Base-by-base conservation (phyloP, 2,329 filamentous ascomycete species). In the Penicillium capsulatum region DNA sequence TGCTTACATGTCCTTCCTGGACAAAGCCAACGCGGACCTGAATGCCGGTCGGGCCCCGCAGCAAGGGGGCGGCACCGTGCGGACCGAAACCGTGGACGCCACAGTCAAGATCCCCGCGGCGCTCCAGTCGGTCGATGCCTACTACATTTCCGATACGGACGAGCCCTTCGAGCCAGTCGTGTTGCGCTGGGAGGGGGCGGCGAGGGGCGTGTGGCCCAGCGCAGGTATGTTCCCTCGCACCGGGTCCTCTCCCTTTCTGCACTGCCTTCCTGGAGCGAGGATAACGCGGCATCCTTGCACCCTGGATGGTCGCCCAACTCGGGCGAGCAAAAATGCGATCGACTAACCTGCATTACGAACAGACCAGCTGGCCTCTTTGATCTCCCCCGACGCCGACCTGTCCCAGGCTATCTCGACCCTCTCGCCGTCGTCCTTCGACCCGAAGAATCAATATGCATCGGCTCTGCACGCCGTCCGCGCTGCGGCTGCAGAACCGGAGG, bases 151-250 rank as follows among this genome's bases (percentile, higher is more conserved):
- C 46, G 90, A 95, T 43, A 80, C 86, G 19, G 89, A 95, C 61
- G 87, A 94, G 71, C 82, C 84, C 3, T 95, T 94, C 64, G 80
- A 85, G 61, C 79, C 81, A 3, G 86, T 95, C 4, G 79, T 76
- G 37, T 62, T 94, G 51, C 74, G 72, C 50, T 86, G 76, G 63
- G 54, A 62, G 24, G 61, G 55, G 1, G 64, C 64, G 10, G 38
- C 42, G 17, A 48, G 48, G 36, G 64, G 61, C 2, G 35, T 45
- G 8, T 67, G 63, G 63, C 65, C 65, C 26, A 59, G 54, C 41
- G 42, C 53, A 40, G 51, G 64, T 67, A 59, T 35, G 53, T 53
- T 24, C 20, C 26, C 13, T 11, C 5, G 4, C 13, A 4, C 5
- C 13, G 11, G 10, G 26, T 7, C 26, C 22, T 11, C 11, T 24